Percentiles rank a stretch among this genome's conserved stretches.
These are phyloP conservation scores for Volvox reticuliferus DNA, from an alignment of 139 green algal genomes.

Conservation along the genomic window DNA sequence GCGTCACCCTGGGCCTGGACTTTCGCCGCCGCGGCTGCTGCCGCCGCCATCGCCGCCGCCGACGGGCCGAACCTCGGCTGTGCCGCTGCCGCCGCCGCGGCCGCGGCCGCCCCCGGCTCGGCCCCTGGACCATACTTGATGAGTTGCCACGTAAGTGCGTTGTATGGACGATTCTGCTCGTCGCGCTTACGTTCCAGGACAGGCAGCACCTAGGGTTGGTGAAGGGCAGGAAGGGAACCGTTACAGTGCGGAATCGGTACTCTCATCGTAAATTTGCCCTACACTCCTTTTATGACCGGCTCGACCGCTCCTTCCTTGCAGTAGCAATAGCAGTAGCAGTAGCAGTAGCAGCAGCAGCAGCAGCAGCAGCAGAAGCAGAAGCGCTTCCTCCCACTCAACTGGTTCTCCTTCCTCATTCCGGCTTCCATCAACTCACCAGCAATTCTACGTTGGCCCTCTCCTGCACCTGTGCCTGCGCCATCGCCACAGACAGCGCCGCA, in stretches of 20 bases:
- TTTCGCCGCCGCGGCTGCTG: slow-evolving; percentile 18
- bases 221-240: not conserved
- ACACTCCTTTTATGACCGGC: not conserved
- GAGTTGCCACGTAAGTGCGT: not conserved
- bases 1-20: not conserved
- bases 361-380: no score
- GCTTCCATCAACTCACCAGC: not conserved
- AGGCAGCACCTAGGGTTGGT: slow-evolving; percentile 23
- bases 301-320: no score
- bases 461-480: slow-evolving; percentile 33
- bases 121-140: slow-evolving; percentile 15
- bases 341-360: no score
- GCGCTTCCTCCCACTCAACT: no score
- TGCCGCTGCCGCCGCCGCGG: not conserved
- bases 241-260: no score
- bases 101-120: not conserved
- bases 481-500: slow-evolving; percentile 24
- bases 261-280: no score
- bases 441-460: slow-evolving; percentile 12
- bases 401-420: not conserved
- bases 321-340: no score
- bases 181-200: slow-evolving; percentile 25
- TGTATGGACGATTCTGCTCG: not conserved
- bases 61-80: slow-evolving; percentile 14
- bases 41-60: slow-evolving; percentile 15